These are phyloP conservation scores for Porodaedalea pini DNA, from an alignment of 1,284 basidiomycete species.

Conservation along the genomic window DNA sequence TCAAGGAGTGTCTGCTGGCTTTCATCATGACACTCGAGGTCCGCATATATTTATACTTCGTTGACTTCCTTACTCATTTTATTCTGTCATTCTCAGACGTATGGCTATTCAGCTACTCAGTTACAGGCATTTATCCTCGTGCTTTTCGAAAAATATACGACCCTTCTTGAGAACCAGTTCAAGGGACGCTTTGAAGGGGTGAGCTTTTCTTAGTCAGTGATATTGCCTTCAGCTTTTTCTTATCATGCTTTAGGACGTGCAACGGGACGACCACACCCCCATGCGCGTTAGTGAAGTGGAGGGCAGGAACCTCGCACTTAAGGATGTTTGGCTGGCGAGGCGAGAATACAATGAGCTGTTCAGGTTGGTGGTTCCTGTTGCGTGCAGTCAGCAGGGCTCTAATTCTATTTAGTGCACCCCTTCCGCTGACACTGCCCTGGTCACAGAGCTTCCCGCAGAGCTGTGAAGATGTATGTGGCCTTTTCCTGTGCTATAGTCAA, in stretches of 20 bases:
- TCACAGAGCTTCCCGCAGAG: slow-evolving; percentile 93
- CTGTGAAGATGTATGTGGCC: slow-evolving; percentile 76
- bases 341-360: slow-evolving; percentile 61
- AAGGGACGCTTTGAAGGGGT: slow-evolving; percentile 80
- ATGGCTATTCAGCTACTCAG: slow-evolving; percentile 80
- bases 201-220: neutral
- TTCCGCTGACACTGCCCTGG: slow-evolving; percentile 86
- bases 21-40: slow-evolving; percentile 96
- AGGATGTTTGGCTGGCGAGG: slow-evolving; percentile 81
- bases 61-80: neutral
- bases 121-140: slow-evolving; percentile 84
- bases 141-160: slow-evolving; percentile 89
- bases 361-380: slow-evolving; percentile 46
- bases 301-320: slow-evolving; percentile 77
- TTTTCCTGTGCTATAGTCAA: neutral
- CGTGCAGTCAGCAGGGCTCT: no score
- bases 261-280: slow-evolving; percentile 87
- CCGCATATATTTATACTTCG: slow-evolving; percentile 24
- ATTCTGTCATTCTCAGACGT: slow-evolving; percentile 51
- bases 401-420: slow-evolving; percentile 55
- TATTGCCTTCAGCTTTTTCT: neutral
- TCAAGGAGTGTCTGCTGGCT: slow-evolving; percentile 81
- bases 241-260: slow-evolving; percentile 61
- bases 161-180: slow-evolving; percentile 82
- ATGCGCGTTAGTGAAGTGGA: slow-evolving; percentile 78